Evolutionary conservation across 2,329 filamentous ascomycete species (phyloP).

Genomic region (Cladosporium oxysporum): DNA sequence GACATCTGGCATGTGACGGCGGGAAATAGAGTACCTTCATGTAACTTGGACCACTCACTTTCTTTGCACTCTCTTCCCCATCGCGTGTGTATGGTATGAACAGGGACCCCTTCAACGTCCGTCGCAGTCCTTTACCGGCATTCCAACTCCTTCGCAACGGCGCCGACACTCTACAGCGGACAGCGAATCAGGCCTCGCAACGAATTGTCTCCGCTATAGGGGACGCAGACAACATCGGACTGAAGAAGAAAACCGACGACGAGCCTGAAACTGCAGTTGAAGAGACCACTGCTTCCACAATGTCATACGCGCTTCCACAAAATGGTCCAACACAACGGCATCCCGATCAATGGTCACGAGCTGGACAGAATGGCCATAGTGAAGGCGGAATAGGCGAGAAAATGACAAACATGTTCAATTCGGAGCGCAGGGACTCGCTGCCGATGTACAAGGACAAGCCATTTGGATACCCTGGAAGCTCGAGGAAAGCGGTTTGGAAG

Average conservation of each 20-base stretch:
- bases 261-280: background rate
- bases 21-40: background rate
- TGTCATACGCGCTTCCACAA: conserved; percentile 46
- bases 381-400: conserved; percentile 58
- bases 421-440: conserved; percentile 58
- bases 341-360: conserved; percentile 32
- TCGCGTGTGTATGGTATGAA: conserved; percentile 39
- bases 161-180: conserved; percentile 21
- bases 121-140: conserved; percentile 31
- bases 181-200: conserved; percentile 17
- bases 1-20: conserved; percentile 22
- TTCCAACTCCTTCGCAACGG: conserved; percentile 27
- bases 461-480: conserved; percentile 66
- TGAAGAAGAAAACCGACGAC: conserved; percentile 21
- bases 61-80: background rate
- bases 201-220: conserved; percentile 21
- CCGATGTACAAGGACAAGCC: conserved; percentile 99
- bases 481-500: conserved; percentile 58
- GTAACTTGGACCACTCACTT: background rate
- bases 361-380: conserved; percentile 31
- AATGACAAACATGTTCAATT: conserved; percentile 65
- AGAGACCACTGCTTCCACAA: conserved; percentile 27
- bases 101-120: conserved; percentile 50
- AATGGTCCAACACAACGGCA: conserved; percentile 47
- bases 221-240: conserved; percentile 6